These are phyloP conservation scores for Pseudozyma thailandica DNA, from an alignment of 1,284 basidiomycete genomes.

Conservation along the genomic window DNA sequence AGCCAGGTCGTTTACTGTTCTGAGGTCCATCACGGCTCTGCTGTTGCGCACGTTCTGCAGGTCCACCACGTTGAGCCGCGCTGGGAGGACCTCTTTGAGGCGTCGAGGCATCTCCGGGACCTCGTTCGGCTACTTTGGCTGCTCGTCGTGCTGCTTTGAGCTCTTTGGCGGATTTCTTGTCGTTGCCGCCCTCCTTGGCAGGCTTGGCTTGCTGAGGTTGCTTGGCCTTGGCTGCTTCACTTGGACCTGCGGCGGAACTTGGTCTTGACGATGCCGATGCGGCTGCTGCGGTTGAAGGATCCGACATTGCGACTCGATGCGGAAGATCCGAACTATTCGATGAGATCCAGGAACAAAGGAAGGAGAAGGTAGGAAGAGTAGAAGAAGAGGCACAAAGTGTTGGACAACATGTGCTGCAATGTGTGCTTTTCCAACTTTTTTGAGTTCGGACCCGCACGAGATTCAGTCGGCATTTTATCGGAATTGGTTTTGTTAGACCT, in stretches of 20 bases:
- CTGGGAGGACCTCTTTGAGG: conserved; percentile 3
- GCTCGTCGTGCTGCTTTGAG: conserved; percentile 58
- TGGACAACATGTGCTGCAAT: neutral
- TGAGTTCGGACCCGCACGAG: neutral
- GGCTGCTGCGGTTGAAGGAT: conserved; percentile 4
- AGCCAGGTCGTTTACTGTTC: conserved; percentile 26
- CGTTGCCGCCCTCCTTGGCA: conserved; percentile 23
- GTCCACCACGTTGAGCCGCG: conserved; percentile 15
- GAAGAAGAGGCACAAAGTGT: neutral
- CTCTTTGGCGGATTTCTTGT: conserved; percentile 60
- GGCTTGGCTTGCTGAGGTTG: conserved; percentile 10
- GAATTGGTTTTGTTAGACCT: neutral
- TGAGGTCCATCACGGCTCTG: conserved; percentile 13
- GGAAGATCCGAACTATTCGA: neutral
- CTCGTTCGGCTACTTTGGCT: conserved; percentile 47
- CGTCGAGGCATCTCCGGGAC: conserved; percentile 5
- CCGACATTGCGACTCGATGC: conserved; percentile 9
- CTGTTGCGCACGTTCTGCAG: conserved; percentile 20
- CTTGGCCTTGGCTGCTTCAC: conserved; percentile 15
- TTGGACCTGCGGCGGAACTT: conserved; percentile 23
- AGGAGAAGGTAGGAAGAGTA: neutral
- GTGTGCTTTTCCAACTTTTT: conserved; percentile 5
- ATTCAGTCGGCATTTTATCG: neutral
- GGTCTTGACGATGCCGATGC: conserved; percentile 10
- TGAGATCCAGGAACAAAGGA: neutral